phyloP scores from a whole-genome alignment of 2,329 filamentous ascomycete species.

The Cylindrodendrum hubeiense region DNA sequence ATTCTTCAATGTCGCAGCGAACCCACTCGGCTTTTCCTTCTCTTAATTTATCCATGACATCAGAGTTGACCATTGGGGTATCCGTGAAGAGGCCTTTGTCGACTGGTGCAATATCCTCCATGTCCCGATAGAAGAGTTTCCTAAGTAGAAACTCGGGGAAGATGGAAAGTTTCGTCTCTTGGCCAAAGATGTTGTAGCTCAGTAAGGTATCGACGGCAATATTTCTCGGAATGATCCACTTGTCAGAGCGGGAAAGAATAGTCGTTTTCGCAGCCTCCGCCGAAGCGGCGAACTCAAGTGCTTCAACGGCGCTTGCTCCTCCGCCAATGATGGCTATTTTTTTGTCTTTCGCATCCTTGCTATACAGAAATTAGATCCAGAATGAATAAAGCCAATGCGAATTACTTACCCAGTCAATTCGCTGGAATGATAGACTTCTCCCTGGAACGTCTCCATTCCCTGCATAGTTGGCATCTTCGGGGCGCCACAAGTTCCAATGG shows the following conservation, averaged over 20 bases:
- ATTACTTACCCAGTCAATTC: slow-evolving; percentile 70
- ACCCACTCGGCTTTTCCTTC: slow-evolving; percentile 81
- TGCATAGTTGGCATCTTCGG: slow-evolving; percentile 79
- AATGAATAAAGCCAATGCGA: background rate
- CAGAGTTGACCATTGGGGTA: slow-evolving; percentile 89
- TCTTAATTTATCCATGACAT: slow-evolving; percentile 82
- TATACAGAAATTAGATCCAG: slow-evolving; percentile 41
- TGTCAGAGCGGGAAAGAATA: slow-evolving; percentile 82
- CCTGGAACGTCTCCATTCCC: slow-evolving; percentile 79
- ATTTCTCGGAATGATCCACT: slow-evolving; percentile 90
- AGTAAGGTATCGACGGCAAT: slow-evolving; percentile 79
- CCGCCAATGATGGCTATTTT: slow-evolving; percentile 82
- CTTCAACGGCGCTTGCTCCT: slow-evolving; percentile 85
- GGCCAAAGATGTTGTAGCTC: slow-evolving; percentile 82
- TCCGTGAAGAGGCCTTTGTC: slow-evolving; percentile 83
- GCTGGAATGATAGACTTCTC: slow-evolving; percentile 80
- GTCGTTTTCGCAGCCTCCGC: slow-evolving; percentile 76
- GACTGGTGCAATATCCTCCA: slow-evolving; percentile 78
- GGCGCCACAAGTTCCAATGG: slow-evolving; percentile 84
- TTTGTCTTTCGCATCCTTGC: slow-evolving; percentile 79
- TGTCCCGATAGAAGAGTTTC: slow-evolving; percentile 85
- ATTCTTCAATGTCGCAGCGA: slow-evolving; percentile 80
- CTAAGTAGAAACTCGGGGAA: slow-evolving; percentile 82
- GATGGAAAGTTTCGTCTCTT: slow-evolving; percentile 80
- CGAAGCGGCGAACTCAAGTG: slow-evolving; percentile 80